Base-by-base conservation (phyloP, 2,329 filamentous ascomycete species). In the Arthroderma uncinatum region DNA sequence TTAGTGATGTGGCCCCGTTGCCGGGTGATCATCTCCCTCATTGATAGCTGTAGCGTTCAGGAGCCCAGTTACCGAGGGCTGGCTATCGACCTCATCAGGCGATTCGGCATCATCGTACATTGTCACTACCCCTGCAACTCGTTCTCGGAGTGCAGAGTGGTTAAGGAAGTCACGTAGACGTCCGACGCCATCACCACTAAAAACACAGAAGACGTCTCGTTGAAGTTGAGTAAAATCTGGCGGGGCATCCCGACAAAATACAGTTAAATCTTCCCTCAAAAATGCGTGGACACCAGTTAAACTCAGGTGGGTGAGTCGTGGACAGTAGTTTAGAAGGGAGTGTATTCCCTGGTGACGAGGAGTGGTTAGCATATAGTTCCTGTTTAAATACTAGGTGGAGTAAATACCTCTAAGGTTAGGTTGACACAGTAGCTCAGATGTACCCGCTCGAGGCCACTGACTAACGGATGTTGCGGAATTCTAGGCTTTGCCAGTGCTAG, bases 341-440 rank as follows among this genome's bases (percentile, higher is more conserved):
- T 95, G 85, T 62, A 98, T 95, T 65, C 92, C 92, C 90, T 95
- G 8, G 47, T 16, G 28, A 33, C 21, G 19, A 21, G 23, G 62
- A 76, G 70, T 52, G 53, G 33, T 44, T 39, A 53, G n/a, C 57
- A 4, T 55, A 36, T 10, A n/a, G 3, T 34, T 50, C 28, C 33
- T 3, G 14, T 50, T n/a, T 14, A 30, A 28, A 4, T 6, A 8
- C 6, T n/a, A 36, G 34, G 14, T 33, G 21, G 21, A 39, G 4
- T 39, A 57, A 53, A 75, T 79, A 93, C 91, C 71, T 82, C 81
- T 54, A 95, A 78, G 1, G 87, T 93, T 55, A 98, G 74, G 62
- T 88, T 86, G 40, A 87, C 83, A 73, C 93, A 98, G 70, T 98
- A 97, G 71, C 91, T 96, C 39, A 98, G 79, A 76, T 98, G 93